Base-by-base conservation (phyloP, 768 basidiomycete genomes). In the Lyophyllum atratum region DNA sequence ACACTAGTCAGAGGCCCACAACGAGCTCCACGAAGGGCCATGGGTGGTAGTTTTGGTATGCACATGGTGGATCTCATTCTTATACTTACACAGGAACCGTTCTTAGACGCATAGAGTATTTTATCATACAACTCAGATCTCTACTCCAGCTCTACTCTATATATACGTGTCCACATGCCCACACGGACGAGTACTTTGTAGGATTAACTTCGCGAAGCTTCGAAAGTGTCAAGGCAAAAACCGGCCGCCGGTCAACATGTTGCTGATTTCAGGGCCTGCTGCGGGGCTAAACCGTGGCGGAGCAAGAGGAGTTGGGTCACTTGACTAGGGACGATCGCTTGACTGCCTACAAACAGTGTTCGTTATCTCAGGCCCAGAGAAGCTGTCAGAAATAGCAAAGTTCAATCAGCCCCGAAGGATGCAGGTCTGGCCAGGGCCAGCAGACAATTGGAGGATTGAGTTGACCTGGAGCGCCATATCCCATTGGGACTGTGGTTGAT, bases 1-100 rank as follows among this genome's bases (percentile, higher is more conserved):
- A 43, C 28, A 66, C 58, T 42, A 62, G 62, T 37, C 39, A 55
- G 25, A 57, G 63, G 40, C 67, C 71, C 24, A 56, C 66, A 14
- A 68, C 58, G 28, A 64, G 62, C 45, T 70, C 66, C 11, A 60
- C 57, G 21, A 58, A 62, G 50, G 59, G 3, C 21, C 5, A 57
- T 25, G 59, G 62, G 48, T 43, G 43, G 28, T 55, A 60, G 24
- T 28, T 9, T 14, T 44, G 21, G 9, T 44, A 46, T 15, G 34
- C 34, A 37, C 34, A 37, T 31, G 29, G 11, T 31, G 29, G 29
- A 21, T 43, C 31, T 33, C 14, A 31, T n/a, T n/a, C n/a, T n/a
- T n/a, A n/a, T 53, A 40, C 11, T 28, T 19, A 37, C 11, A 34
- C 14, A 21, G 28, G 12, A 15, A 24, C 24, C 11, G 14, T 28